Base-by-base conservation (phyloP, 306 rosid species). In the Vigna nakashimae region DNA sequence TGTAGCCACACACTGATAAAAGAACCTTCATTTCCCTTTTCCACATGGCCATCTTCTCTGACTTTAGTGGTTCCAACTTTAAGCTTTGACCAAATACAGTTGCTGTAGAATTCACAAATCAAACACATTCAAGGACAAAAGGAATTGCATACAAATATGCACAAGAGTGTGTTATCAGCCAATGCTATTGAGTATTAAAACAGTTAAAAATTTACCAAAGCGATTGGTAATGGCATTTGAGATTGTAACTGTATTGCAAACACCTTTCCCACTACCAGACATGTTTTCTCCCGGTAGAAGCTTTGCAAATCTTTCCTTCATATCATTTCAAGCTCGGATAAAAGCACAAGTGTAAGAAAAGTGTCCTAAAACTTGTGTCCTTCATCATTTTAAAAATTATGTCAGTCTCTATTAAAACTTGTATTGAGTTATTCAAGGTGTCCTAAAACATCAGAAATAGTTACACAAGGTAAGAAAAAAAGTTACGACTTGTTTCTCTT, bases 21-120 rank as follows among this genome's bases (percentile, higher is more conserved):
- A 96, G 91, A 97, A 20, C 92, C 64, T 83, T 82, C 99, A 96
- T 92, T 83, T 96, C 99, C 85, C 98, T 92, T 85, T 83, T 96
- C 99, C 99, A 96, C 94, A 91, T 81, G 24, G 89, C 91, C 81
- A 90, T 96, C 89, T 96, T 96, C 83, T 92, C 98, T 3, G 88
- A 75, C 45, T 87, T 88, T 84, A 92, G 56, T 7, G 99, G 99
- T 86, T 90, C 99, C 79, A 96, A 63, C 87, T 92, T 92, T 78
- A 91, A 83, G 77, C 82, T 92, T 73, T 90, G 98, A 13, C 99
- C 98, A 77, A 96, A 96, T 59, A 91, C 87, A n/a, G 98, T 92
- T 26, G 99, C 99, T 96, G 84, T 57, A 77, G 16, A 76, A 52
- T 76, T 50, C 59, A 45, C 46, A 85, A 40, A 42, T 15, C 77